Evolutionary conservation across 148 eudicot species (phyloP).

Genomic region (Camellia japonica): DNA sequence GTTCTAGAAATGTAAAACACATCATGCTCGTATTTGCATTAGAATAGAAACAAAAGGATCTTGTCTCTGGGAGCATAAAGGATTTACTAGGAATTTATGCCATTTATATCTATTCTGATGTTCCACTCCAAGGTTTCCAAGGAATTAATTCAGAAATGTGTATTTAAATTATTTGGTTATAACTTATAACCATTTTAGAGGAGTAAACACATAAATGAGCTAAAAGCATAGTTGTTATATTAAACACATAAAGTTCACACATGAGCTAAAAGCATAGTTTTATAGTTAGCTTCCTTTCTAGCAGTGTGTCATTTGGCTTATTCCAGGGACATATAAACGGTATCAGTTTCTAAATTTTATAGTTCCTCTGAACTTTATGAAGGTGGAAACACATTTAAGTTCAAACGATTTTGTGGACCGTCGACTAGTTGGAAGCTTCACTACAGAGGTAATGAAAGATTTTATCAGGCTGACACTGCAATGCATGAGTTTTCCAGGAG

Average conservation of each 20-base stretch:
- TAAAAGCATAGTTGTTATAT: no score
- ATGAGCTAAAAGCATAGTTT: neutral
- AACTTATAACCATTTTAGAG: neutral
- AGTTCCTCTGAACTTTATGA: neutral
- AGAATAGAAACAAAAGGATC: no score
- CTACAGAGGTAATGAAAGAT: slow-evolving; percentile 42
- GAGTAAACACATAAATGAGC: neutral
- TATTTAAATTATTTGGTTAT: neutral
- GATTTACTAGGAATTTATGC: no score
- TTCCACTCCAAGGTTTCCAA: neutral
- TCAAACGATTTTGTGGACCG: slow-evolving; percentile 37
- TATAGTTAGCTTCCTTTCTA: neutral
- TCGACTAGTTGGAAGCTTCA: slow-evolving; percentile 41
- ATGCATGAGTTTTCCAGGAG: slow-evolving; percentile 42
- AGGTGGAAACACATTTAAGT: slow-evolving; percentile 29
- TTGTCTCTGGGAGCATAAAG: no score
- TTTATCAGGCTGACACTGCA: slow-evolving; percentile 30
- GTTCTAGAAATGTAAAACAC: neutral
- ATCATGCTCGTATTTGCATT: no score
- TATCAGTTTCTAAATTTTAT: neutral
- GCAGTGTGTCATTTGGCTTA: neutral
- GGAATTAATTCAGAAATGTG: neutral
- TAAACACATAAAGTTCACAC: no score
- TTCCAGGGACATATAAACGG: neutral
- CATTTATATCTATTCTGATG: neutral